Evolutionary conservation across 2,329 filamentous ascomycete genomes (phyloP).

Genomic region (Tolypocladium pustulatum): DNA sequence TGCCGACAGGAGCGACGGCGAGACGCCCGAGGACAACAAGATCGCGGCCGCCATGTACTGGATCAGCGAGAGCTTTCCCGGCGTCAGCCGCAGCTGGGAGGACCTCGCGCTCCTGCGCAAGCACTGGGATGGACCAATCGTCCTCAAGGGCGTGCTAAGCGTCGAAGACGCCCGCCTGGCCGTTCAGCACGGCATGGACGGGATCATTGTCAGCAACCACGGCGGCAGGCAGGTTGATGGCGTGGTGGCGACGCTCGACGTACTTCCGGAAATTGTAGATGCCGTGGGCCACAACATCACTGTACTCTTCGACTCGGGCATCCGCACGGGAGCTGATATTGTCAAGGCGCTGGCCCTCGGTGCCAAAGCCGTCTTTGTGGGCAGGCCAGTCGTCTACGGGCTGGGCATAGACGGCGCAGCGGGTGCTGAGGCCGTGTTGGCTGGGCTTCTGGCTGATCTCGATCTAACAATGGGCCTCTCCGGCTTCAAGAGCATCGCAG

Average conservation of each 20-base stretch:
- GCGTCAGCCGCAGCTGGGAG: slow-evolving; percentile 43
- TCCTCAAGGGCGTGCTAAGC: slow-evolving; percentile 30
- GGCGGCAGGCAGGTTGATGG: slow-evolving; percentile 31
- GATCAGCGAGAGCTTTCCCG: slow-evolving; percentile 39
- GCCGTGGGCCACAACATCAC: slow-evolving; percentile 48
- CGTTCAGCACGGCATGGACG: slow-evolving; percentile 24
- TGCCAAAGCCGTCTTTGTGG: slow-evolving; percentile 30
- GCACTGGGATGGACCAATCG: slow-evolving; percentile 46
- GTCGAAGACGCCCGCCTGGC: slow-evolving; percentile 29
- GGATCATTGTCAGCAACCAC: slow-evolving; percentile 31
- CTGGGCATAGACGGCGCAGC: slow-evolving; percentile 23
- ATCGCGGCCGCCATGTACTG: slow-evolving; percentile 40
- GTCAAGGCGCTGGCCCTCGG: slow-evolving; percentile 30
- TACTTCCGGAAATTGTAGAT: slow-evolving; percentile 33
- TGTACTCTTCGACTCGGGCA: slow-evolving; percentile 38
- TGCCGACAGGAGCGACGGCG: slow-evolving; percentile 27
- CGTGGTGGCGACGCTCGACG: slow-evolving; percentile 39
- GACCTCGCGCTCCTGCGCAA: slow-evolving; percentile 47
- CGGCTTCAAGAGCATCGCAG: slow-evolving; percentile 33
- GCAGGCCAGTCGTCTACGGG: slow-evolving; percentile 27
- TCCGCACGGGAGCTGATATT: slow-evolving; percentile 28
- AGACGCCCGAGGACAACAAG: slow-evolving; percentile 35
- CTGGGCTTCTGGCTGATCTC: slow-evolving; percentile 26
- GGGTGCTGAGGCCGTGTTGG: slow-evolving; percentile 45
- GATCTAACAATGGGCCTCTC: slow-evolving; percentile 46